phyloP scores from a whole-genome alignment of 352 stramenopile species.

The Discostella stelligera region DNA sequence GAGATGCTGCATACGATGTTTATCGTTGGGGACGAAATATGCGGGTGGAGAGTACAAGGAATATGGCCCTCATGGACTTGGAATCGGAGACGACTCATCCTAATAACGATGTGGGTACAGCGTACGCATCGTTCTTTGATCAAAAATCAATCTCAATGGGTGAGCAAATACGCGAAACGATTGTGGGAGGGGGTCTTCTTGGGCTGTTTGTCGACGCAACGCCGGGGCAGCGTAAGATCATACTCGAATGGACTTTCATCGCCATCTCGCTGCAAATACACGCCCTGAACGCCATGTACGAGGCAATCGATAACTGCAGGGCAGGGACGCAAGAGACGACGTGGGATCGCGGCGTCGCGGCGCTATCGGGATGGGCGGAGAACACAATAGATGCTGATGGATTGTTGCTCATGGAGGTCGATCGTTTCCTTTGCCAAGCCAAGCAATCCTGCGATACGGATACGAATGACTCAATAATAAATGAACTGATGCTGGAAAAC shows the following conservation, averaged over 20 bases:
- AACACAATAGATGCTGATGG: slow-evolving; percentile 2
- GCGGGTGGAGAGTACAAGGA: not conserved
- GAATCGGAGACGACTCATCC: not conserved
- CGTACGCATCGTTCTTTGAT: not conserved
- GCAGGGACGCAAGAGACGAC: not conserved
- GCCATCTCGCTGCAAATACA: slow-evolving; percentile 40
- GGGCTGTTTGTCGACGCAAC: slow-evolving; percentile 21
- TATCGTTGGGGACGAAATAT: slow-evolving; percentile 35
- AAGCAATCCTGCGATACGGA: slow-evolving; percentile 11
- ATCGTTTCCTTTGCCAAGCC: slow-evolving; percentile 7
- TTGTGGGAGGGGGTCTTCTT: slow-evolving; percentile 14
- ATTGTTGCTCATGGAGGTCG: slow-evolving; percentile 6
- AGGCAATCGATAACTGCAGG: slow-evolving; percentile 39
- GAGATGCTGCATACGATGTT: slow-evolving; percentile 32
- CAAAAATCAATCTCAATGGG: slow-evolving; percentile 9
- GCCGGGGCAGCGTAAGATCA: slow-evolving; percentile 21
- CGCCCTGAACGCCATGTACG: slow-evolving; percentile 38
- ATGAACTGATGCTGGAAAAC: slow-evolving; percentile 21
- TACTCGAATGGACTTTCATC: slow-evolving; percentile 34
- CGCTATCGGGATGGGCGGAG: slow-evolving; percentile 51
- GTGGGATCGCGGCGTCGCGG: slow-evolving; percentile 48
- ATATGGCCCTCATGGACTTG: slow-evolving; percentile 17
- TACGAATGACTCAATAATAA: slow-evolving; percentile 19
- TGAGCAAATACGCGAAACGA: slow-evolving; percentile 8
- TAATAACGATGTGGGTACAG: slow-evolving; percentile 16